A percentile compares a stretch with the other conserved stretches of the same genome.
phyloP scores from a whole-genome alignment of 2,329 filamentous ascomycete species.

The Rhexocercosporidium sp. region DNA sequence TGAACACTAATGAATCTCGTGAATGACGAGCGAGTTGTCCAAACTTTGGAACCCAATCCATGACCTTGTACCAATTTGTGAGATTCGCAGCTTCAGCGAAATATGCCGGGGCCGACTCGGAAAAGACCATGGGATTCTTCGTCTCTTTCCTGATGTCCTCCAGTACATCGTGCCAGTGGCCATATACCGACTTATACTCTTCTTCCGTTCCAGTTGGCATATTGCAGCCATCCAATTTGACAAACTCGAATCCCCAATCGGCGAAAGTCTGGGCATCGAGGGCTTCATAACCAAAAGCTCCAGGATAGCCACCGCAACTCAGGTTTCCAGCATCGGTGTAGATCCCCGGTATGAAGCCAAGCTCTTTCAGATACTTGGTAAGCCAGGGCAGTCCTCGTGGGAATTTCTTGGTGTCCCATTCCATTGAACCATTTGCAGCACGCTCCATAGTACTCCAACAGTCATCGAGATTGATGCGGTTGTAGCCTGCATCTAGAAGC shows the following conservation, averaged over 20 bases:
- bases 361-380: conserved; percentile 58
- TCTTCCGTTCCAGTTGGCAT: conserved; percentile 42
- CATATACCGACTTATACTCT: conserved; percentile 48
- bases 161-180: conserved; percentile 49
- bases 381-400: conserved; percentile 62
- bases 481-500: conserved; percentile 57
- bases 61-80: conserved; percentile 50
- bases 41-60: conserved; percentile 49
- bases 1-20: conserved; percentile 39
- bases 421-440: conserved; percentile 48
- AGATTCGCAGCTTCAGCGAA: conserved; percentile 52
- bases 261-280: conserved; percentile 59
- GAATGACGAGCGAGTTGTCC: conserved; percentile 46
- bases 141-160: conserved; percentile 21
- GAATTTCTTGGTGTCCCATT: conserved; percentile 57
- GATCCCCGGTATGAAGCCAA: conserved; percentile 67
- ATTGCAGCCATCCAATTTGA: conserved; percentile 64
- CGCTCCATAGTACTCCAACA: conserved; percentile 59
- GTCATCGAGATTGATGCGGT: conserved; percentile 66
- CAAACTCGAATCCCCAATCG: conserved; percentile 63
- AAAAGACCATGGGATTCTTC: conserved; percentile 41
- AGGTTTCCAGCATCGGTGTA: conserved; percentile 57
- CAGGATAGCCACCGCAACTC: conserved; percentile 61
- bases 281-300: conserved; percentile 60
- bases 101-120: conserved; percentile 52